Evolutionary conservation across 2,329 filamentous ascomycete genomes (phyloP).

Genomic region (Sporothrix euskadiensis): DNA sequence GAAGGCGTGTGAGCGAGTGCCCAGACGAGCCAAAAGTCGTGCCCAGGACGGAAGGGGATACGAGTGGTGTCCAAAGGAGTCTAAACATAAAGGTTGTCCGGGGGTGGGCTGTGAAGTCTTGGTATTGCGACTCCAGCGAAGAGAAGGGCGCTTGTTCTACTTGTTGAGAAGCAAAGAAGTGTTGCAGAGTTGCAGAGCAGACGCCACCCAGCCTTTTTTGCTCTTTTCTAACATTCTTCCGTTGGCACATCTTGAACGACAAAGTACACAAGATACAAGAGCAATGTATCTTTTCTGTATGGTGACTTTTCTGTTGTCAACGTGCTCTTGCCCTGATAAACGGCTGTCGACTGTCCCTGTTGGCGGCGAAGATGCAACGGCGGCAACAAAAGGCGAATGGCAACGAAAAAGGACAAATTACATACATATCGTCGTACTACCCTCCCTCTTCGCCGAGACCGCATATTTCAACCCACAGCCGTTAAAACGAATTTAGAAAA

Average conservation of each 20-base stretch:
- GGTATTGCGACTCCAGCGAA: constrained; percentile 9
- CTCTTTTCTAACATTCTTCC: not conserved
- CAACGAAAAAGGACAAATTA: not conserved
- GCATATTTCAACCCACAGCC: not conserved
- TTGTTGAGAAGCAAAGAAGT: not conserved
- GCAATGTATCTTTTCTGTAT: not conserved
- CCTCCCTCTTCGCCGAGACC: not conserved
- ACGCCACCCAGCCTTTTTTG: not conserved
- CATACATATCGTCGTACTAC: constrained; percentile 11
- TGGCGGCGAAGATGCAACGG: not conserved
- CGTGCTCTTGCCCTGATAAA: not conserved
- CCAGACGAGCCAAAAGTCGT: not conserved
- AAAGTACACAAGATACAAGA: not conserved
- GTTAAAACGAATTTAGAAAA: not conserved
- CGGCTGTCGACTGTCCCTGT: not conserved
- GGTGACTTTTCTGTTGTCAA: not conserved
- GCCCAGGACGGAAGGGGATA: not conserved
- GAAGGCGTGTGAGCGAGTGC: constrained; percentile 1
- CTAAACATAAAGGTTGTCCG: not conserved
- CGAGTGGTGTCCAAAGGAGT: not conserved
- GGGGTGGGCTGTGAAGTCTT: constrained; percentile 24
- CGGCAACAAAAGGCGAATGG: not conserved
- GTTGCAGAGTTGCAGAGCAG: not conserved
- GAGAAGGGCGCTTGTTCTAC: not conserved
- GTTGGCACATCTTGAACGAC: not conserved